These are phyloP conservation scores for Lasiodiplodia sp. DNA, from an alignment of 2,329 filamentous ascomycete genomes.

Conservation along the genomic window DNA sequence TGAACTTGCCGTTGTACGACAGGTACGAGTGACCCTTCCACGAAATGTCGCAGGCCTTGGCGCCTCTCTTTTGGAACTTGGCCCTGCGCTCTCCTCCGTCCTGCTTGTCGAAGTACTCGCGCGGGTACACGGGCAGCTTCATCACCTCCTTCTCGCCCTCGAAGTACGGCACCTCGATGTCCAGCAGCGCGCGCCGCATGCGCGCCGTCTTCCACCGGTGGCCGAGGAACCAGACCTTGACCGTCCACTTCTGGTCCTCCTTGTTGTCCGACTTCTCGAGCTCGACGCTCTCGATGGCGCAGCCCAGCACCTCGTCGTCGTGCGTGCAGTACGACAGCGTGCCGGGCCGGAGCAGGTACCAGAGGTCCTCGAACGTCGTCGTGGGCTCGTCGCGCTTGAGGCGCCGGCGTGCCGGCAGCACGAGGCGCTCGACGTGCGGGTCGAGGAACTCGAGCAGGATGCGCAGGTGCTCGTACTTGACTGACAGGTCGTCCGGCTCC, in stretches of 20 bases:
- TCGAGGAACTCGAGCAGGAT: conserved; percentile 25
- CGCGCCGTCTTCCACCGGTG: conserved; percentile 21
- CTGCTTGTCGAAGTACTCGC: conserved; percentile 12
- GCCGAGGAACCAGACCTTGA: conserved; percentile 26
- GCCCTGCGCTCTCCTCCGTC: conserved; percentile 7
- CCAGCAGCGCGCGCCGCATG: conserved; percentile 10
- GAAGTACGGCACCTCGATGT: conserved; percentile 18
- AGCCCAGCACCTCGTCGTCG: conserved; percentile 9
- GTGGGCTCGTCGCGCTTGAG: conserved; percentile 24
- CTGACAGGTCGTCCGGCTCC: conserved; percentile 13
- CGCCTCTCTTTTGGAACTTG: conserved; percentile 7
- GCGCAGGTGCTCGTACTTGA: conserved; percentile 26
- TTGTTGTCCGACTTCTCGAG: neutral
- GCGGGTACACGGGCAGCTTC: conserved; percentile 18
- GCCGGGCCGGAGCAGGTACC: conserved; percentile 26
- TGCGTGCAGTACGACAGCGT: conserved; percentile 7
- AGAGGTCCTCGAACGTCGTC: conserved; percentile 19
- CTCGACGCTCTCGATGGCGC: conserved; percentile 18
- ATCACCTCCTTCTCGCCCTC: conserved; percentile 24
- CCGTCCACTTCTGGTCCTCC: neutral
- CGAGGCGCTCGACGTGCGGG: conserved; percentile 15
- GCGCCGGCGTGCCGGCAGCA: conserved; percentile 4
- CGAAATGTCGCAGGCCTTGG: conserved; percentile 4
- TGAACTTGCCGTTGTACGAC: conserved; percentile 17
- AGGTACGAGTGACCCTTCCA: conserved; percentile 21